Conservation (phyloP, 805 yeast species). For the Spathaspora boniae region DNA sequence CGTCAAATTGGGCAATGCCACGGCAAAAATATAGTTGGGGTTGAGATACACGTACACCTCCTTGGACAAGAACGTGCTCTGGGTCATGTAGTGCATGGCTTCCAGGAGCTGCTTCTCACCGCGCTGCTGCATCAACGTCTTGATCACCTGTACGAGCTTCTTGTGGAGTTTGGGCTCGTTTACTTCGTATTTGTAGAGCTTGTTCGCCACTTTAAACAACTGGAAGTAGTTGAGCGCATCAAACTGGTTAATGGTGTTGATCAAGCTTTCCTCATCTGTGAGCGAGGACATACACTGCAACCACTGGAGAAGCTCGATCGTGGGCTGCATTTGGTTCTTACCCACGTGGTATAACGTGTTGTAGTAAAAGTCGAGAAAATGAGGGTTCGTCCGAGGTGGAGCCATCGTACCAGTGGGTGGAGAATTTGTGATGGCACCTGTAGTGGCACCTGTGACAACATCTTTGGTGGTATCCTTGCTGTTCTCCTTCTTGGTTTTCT, state of each 20-base stretch:
- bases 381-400: slow-evolving; percentile 37
- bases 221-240: slow-evolving; percentile 65
- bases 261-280: slow-evolving; percentile 59
- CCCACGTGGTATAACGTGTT: slow-evolving; percentile 64
- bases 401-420: too few relatives aligned
- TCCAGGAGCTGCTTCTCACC: slow-evolving; percentile 33
- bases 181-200: slow-evolving; percentile 80
- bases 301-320: slow-evolving; percentile 84
- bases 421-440: too few relatives aligned
- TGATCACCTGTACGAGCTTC: slow-evolving; percentile 24
- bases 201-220: slow-evolving; percentile 57
- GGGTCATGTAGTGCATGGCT: slow-evolving; percentile 37
- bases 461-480: slow-evolving; percentile 12
- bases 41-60: slow-evolving; percentile 48
- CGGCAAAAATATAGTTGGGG: slow-evolving; percentile 48
- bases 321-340: slow-evolving; percentile 63
- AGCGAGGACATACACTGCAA: slow-evolving; percentile 78
- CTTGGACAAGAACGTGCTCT: slow-evolving; percentile 35
- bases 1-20: slow-evolving; percentile 66
- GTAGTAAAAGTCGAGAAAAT: slow-evolving; percentile 57
- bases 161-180: slow-evolving; percentile 66
- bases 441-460: too few relatives aligned
- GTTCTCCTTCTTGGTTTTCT: slow-evolving; percentile 12
- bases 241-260: slow-evolving; percentile 50
- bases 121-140: slow-evolving; percentile 30